phyloP scores from a whole-genome alignment of 768 basidiomycete genomes.

The Coprinopsis strossmayeri region DNA sequence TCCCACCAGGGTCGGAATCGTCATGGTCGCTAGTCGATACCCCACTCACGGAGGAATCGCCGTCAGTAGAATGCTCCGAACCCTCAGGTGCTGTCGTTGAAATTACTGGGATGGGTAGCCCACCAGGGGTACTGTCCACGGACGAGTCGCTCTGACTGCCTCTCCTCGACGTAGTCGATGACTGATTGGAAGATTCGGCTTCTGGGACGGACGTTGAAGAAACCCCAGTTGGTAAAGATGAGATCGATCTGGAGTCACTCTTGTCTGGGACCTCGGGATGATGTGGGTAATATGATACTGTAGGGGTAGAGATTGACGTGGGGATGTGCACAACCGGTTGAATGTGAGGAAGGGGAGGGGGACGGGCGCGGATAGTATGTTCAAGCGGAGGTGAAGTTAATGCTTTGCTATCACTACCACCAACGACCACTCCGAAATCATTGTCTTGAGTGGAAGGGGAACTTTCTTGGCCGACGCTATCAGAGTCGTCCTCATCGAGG shows the following conservation, averaged over 20 bases:
- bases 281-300: background rate
- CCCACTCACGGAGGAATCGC: slow-evolving; percentile 10
- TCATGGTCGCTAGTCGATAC: too few species aligned
- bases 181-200: too few species aligned
- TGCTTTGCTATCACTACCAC: background rate
- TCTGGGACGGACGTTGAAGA: too few species aligned
- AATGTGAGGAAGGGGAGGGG: background rate
- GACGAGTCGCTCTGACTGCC: background rate
- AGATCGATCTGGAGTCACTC: background rate
- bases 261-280: background rate
- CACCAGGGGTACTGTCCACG: slow-evolving; percentile 30
- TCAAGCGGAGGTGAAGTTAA: background rate
- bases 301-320: background rate
- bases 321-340: background rate
- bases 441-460: background rate
- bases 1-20: too few species aligned
- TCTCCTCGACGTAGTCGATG: slow-evolving; percentile 1
- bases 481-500: background rate
- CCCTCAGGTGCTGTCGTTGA: slow-evolving; percentile 26
- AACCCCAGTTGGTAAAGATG: background rate
- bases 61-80: too few species aligned
- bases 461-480: background rate
- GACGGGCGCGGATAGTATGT: background rate
- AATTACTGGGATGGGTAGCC: slow-evolving; percentile 47
- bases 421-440: background rate